These are phyloP conservation scores for Phytopythium sindhum DNA, from an alignment of 352 stramenopile genomes.

Conservation along the genomic window DNA sequence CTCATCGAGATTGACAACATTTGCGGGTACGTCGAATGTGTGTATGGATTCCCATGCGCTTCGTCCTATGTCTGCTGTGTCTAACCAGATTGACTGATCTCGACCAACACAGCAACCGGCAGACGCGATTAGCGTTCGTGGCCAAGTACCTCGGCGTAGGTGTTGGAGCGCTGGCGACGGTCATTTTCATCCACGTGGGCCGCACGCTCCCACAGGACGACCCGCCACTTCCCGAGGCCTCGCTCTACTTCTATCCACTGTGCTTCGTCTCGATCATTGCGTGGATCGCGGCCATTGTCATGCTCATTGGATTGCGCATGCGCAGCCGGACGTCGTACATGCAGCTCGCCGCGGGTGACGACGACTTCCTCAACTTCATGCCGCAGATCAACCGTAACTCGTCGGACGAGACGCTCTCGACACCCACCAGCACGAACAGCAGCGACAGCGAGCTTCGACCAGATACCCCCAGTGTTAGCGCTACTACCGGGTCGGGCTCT, in stretches of 20 bases:
- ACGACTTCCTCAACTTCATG: slow-evolving; percentile 49
- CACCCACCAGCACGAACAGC: slow-evolving; percentile 22
- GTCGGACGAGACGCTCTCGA: slow-evolving; percentile 19
- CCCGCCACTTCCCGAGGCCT: slow-evolving; percentile 31
- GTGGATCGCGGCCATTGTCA: slow-evolving; percentile 66
- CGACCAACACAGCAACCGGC: slow-evolving; percentile 32
- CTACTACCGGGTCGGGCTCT: slow-evolving; percentile 12
- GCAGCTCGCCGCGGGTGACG: slow-evolving; percentile 52
- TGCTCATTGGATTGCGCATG: slow-evolving; percentile 61
- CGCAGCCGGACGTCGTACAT: slow-evolving; percentile 63
- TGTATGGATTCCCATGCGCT: neutral
- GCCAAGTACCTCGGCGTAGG: slow-evolving; percentile 68
- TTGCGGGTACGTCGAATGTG: slow-evolving; percentile 36
- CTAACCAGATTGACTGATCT: neutral
- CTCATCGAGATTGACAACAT: slow-evolving; percentile 84
- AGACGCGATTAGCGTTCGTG: slow-evolving; percentile 56
- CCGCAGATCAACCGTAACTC: slow-evolving; percentile 24
- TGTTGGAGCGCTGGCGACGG: slow-evolving; percentile 46
- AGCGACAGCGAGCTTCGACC: slow-evolving; percentile 17
- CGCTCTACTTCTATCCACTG: slow-evolving; percentile 76
- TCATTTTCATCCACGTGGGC: slow-evolving; percentile 44
- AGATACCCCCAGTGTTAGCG: slow-evolving; percentile 1
- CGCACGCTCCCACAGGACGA: slow-evolving; percentile 47
- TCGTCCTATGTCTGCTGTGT: neutral
- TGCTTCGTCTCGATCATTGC: slow-evolving; percentile 70